Conservation (phyloP, 139 green algal species). For the Diplosphaera chodatii region DNA sequence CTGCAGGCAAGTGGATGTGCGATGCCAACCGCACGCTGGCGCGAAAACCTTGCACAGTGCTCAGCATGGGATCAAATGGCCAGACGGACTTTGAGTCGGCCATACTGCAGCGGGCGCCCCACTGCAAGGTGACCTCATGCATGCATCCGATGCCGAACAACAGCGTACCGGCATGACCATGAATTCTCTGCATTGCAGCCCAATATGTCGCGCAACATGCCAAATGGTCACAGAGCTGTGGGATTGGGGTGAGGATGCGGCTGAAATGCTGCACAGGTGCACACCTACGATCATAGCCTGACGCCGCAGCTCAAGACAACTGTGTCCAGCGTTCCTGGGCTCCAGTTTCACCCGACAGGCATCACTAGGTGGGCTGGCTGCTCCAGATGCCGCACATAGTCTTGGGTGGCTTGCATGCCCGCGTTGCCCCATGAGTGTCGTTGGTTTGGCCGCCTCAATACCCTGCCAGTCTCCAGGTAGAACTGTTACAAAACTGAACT, state of each 20-base stretch:
- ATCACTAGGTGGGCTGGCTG: background rate
- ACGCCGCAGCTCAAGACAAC: no score
- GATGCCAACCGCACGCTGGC: background rate
- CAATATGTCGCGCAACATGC: no score
- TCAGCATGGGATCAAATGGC: background rate
- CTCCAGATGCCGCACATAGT: no score
- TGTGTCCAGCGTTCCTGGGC: background rate
- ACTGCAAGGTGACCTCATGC: background rate
- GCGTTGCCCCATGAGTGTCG: no score
- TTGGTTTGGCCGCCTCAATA: no score
- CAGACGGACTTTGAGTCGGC: background rate
- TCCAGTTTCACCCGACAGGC: background rate
- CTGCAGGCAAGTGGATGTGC: background rate
- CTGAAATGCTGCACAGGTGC: background rate
- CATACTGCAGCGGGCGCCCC: background rate
- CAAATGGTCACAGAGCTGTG: background rate
- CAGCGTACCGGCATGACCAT: background rate
- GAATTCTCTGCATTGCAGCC: background rate
- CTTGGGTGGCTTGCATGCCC: no score
- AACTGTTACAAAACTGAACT: background rate
- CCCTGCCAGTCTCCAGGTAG: background rate
- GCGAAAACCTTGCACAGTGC: background rate
- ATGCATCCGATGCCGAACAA: background rate
- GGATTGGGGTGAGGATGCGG: background rate
- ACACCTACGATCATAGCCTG: background rate